phyloP scores from a whole-genome alignment of 2,329 filamentous ascomycete genomes.

The Calonectria pauciramosa region DNA sequence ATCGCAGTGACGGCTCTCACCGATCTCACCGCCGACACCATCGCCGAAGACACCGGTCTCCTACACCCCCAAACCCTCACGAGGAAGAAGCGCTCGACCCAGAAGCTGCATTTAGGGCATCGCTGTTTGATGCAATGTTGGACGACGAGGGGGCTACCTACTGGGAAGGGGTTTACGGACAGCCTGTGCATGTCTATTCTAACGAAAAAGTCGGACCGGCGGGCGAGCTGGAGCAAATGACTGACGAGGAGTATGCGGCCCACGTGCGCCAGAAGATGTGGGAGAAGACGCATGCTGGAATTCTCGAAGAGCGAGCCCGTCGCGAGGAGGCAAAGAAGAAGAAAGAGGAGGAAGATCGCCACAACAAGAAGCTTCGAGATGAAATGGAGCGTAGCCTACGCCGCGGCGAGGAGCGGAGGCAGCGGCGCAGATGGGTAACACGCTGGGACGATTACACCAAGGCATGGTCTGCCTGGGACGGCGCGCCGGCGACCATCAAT shows the following conservation, averaged over 20 bases:
- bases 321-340: conserved; percentile 67
- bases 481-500: conserved; percentile 59
- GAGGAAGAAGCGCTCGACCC: conserved; percentile 69
- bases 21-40: conserved; percentile 47
- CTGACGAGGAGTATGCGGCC: conserved; percentile 90
- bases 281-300: conserved; percentile 90
- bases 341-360: conserved; percentile 65
- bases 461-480: conserved; percentile 73
- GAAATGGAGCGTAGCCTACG: conserved; percentile 79
- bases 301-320: conserved; percentile 81
- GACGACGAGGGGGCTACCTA: conserved; percentile 96
- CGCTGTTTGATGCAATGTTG: conserved; percentile 95
- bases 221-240: conserved; percentile 84
- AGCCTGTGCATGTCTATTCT: conserved; percentile 88
- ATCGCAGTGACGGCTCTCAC: conserved; percentile 37
- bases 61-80: conserved; percentile 62
- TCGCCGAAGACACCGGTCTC: conserved; percentile 56
- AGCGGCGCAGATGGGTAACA: conserved; percentile 66
- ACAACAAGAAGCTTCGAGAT: conserved; percentile 65
- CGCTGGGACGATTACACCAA: conserved; percentile 75
- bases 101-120: conserved; percentile 88
- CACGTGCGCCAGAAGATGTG: conserved; percentile 93
- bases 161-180: conserved; percentile 97
- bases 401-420: conserved; percentile 74
- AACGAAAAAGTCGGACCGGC: conserved; percentile 59